phyloP scores from a whole-genome alignment of 352 stramenopile genomes.

The Globisporangium okanoganense region DNA sequence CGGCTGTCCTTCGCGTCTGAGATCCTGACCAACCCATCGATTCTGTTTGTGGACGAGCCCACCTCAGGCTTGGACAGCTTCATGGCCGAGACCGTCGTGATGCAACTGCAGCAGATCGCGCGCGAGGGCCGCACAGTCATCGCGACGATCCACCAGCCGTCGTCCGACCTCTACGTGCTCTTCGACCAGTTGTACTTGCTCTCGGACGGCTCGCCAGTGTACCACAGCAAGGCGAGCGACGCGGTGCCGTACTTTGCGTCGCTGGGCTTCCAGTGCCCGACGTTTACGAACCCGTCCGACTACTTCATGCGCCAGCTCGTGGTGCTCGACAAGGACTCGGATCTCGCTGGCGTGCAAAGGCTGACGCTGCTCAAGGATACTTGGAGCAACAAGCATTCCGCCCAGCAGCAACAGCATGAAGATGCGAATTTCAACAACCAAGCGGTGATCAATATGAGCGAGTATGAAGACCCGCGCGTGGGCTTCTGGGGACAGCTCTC shows the following conservation, averaged over 20 bases:
- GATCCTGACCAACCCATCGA: conserved; percentile 69
- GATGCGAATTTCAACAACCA: too few relatives aligned
- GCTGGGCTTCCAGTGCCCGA: conserved; percentile 44
- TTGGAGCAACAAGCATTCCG: conserved; percentile 24
- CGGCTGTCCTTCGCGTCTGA: conserved; percentile 80
- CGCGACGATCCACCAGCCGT: conserved; percentile 89
- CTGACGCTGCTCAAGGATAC: conserved; percentile 30
- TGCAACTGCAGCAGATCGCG: conserved; percentile 64
- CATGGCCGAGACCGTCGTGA: conserved; percentile 44
- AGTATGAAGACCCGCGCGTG: conserved; percentile 14
- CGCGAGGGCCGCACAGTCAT: conserved; percentile 84
- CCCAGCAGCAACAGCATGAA: too few relatives aligned
- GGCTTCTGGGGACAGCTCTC: conserved; percentile 7
- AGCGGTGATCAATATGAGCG: neutral
- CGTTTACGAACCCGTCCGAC: conserved; percentile 59
- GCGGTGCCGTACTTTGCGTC: conserved; percentile 54
- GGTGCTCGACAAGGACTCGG: conserved; percentile 37
- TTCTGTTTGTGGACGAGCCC: conserved; percentile 86
- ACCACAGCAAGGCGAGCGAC: conserved; percentile 48
- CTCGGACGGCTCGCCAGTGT: conserved; percentile 42
- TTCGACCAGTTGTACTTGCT: conserved; percentile 66
- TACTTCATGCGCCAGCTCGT: conserved; percentile 63
- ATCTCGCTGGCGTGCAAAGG: conserved; percentile 19
- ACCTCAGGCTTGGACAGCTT: conserved; percentile 63
- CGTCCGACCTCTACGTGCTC: conserved; percentile 44